These are phyloP conservation scores for Hysterangium stoloniferum DNA, from an alignment of 768 basidiomycete genomes.

Conservation along the genomic window DNA sequence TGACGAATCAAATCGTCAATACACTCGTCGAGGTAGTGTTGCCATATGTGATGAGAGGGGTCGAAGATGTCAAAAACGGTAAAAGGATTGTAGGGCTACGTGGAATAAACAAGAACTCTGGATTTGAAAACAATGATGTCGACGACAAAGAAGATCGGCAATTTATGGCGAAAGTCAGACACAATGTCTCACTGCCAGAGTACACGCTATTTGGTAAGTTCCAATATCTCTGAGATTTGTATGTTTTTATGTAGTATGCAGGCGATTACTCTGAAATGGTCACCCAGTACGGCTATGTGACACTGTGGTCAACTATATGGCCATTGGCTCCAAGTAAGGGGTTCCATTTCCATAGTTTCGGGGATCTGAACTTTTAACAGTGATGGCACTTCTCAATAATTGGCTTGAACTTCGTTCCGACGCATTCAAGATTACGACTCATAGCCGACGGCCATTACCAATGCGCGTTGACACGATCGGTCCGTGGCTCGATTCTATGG, in stretches of 20 bases:
- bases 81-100: constrained; percentile 14
- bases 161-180: constrained; percentile 72
- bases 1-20: constrained; percentile 80
- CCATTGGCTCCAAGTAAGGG: constrained; percentile 71
- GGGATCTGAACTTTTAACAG: constrained; percentile 19
- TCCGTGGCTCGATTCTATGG: constrained; percentile 85
- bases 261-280: constrained; percentile 95
- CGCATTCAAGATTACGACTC: constrained; percentile 89
- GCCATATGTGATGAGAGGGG: constrained; percentile 64
- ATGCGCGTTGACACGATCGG: constrained; percentile 87
- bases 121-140: constrained; percentile 59
- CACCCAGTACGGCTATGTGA: constrained; percentile 89
- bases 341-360: not conserved
- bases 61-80: constrained; percentile 42
- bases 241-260: constrained; percentile 12
- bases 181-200: constrained; percentile 70
- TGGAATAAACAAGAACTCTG: constrained; percentile 55
- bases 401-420: constrained; percentile 87
- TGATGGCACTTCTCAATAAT: constrained; percentile 89
- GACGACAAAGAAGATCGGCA: constrained; percentile 55
- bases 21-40: constrained; percentile 74
- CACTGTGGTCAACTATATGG: constrained; percentile 91
- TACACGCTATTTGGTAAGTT: constrained; percentile 62
- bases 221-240: not conserved
- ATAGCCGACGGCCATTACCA: constrained; percentile 78